Conservation (phyloP, 108 stramenopile species). For the Nannochloropsis salina region DNA sequence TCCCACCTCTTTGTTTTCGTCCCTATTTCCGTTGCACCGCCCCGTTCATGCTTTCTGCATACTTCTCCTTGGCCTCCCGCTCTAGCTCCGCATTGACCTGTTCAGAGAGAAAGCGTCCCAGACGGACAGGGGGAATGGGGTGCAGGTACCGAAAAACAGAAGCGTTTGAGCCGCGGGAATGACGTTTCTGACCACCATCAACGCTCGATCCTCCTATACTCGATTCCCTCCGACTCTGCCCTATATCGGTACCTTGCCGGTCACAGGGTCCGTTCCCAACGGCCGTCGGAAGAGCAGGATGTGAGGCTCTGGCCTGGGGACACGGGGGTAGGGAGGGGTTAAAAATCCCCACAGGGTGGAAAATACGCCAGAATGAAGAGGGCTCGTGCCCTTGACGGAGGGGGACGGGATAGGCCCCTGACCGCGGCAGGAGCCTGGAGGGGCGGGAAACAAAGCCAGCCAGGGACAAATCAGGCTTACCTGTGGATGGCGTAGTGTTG, state of each 20-base stretch:
- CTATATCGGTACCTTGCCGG: conserved; percentile 5
- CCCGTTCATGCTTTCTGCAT: conserved; percentile 4
- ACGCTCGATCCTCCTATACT: too few species aligned
- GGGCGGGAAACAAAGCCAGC: background rate
- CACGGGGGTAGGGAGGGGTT: background rate
- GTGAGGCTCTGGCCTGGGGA: conserved; percentile 82
- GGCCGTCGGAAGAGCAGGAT: conserved; percentile 95
- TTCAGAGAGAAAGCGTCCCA: background rate
- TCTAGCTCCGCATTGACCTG: conserved; percentile 48
- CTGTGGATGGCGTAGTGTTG: conserved; percentile 96
- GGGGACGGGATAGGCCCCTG: background rate
- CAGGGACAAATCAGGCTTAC: background rate
- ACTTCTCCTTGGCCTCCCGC: conserved; percentile 51
- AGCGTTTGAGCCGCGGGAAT: too few species aligned
- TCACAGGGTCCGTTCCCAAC: conserved; percentile 92
- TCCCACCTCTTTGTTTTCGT: too few species aligned
- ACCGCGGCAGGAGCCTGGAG: background rate
- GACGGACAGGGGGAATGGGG: background rate
- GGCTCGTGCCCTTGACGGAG: background rate
- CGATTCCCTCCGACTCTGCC: too few species aligned
- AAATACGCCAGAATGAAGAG: background rate
- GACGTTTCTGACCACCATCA: too few species aligned
- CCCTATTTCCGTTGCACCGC: background rate
- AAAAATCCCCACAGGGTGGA: background rate
- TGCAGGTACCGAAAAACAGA: background rate